Evolutionary conservation across 2,329 filamentous ascomycete species (phyloP).

Genomic region (Diplodia sapinea): DNA sequence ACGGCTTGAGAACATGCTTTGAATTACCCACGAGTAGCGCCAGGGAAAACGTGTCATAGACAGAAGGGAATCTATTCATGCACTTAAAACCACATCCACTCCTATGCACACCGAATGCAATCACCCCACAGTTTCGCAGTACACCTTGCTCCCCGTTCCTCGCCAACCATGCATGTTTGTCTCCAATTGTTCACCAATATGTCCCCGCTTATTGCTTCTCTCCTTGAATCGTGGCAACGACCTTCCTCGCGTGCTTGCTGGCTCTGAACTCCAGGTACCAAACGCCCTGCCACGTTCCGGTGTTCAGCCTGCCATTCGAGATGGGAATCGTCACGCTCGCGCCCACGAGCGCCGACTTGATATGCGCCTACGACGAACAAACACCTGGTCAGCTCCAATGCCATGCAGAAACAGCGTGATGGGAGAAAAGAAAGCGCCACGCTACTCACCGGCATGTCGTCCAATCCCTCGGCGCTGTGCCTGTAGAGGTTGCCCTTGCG

Average conservation of each 20-base stretch:
- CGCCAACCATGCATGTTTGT: background rate
- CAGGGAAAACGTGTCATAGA: background rate
- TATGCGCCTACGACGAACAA: constrained; percentile 68
- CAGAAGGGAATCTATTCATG: background rate
- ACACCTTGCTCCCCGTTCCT: background rate
- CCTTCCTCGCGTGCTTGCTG: constrained; percentile 74
- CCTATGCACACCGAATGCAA: background rate
- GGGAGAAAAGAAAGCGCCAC: background rate
- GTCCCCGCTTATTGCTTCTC: constrained; percentile 61
- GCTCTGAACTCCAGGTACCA: constrained; percentile 92
- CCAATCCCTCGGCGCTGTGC: constrained; percentile 82
- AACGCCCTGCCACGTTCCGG: constrained; percentile 83
- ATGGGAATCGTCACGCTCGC: constrained; percentile 92
- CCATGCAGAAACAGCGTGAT: background rate
- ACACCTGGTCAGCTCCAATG: background rate
- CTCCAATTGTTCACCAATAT: too few species aligned
- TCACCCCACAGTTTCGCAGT: background rate
- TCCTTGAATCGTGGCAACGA: constrained; percentile 94
- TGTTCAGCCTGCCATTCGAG: constrained; percentile 76
- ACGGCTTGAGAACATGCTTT: too few species aligned
- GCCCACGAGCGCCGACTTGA: constrained; percentile 89
- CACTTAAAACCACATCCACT: background rate
- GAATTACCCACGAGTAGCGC: background rate
- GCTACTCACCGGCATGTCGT: constrained; percentile 85
- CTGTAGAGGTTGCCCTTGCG: constrained; percentile 71